Conservation (phyloP, 2,329 filamentous ascomycete species). For the Lachnellula cervina region DNA sequence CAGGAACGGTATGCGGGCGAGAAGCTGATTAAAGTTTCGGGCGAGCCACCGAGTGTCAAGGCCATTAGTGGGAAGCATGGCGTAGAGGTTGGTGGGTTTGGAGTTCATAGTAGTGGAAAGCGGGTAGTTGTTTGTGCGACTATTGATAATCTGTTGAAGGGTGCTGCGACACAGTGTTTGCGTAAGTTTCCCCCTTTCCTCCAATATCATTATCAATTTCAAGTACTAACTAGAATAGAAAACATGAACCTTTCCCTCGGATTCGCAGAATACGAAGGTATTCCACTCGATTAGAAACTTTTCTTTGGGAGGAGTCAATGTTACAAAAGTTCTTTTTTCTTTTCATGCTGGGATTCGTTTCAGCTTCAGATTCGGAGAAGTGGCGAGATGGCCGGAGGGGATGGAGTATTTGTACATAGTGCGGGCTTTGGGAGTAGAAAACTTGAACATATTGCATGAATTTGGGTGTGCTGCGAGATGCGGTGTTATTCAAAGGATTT, state of each 20-base stretch:
- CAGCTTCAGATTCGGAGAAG: no score
- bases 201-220: constrained; percentile 3
- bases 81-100: constrained; percentile 91
- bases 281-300: constrained; percentile 47
- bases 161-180: constrained; percentile 86
- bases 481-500: no score
- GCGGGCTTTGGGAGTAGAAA: no score
- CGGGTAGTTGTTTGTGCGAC: constrained; percentile 90
- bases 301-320: neutral
- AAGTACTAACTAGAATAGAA: constrained; percentile 44
- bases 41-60: constrained; percentile 82
- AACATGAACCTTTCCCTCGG: constrained; percentile 93
- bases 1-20: constrained; percentile 95
- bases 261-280: constrained; percentile 84
- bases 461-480: no score
- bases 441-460: no score
- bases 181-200: constrained; percentile 53
- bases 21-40: constrained; percentile 87
- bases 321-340: constrained; percentile 2
- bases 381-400: no score
- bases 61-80: constrained; percentile 79
- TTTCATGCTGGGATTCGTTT: neutral
- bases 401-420: no score
- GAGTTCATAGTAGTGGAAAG: constrained; percentile 85
- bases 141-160: constrained; percentile 92